Base-by-base conservation (phyloP, 2,329 filamentous ascomycete species). In the Aspergillus novofumigatus region DNA sequence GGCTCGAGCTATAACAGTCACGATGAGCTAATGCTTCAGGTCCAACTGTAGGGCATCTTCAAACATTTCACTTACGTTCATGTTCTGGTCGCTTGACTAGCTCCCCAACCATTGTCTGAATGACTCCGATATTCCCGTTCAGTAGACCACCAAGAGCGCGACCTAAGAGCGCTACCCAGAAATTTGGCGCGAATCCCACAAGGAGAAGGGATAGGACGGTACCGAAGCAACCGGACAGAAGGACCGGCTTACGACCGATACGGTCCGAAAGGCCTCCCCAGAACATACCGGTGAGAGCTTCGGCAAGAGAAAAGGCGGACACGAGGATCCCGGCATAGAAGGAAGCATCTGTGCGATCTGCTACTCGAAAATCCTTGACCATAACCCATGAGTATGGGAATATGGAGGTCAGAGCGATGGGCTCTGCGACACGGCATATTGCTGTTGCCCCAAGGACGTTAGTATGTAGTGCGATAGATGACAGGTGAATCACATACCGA, bases 31-130 rank as follows among this genome's bases (percentile, higher is more conserved):
- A 14, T 55, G 26, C 8, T 23, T 32, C 35, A 1, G 29, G 8
- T 17, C 5, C 14, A 38, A 32, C n/a, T 3, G 20, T 9, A 41
- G 21, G n/a, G 41, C 3, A 49, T 14, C 21, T 29, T 4, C 5
- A 11, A 56, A 48, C 4, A 29, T 5, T 7, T 35, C 32, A 83
- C 87, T 80, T 76, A 91, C 88, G 91, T 76, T 96, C 91, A 75
- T 95, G 90, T 67, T 92, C 89, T 14, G 90, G 91, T 57, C 88
- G 90, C 35, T 83, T 89, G 52, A 95, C 89, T 55, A 96, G 74
- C 73, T 97, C 92, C 28, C 88, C 91, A 14, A 96, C 92, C 90
- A 96, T 95, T 20, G 91, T 96, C 74, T 95, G 89, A 63, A 94
- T 91, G 38, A 94, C 90, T 28, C 90, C 92, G 64, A 96, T 91